Evolutionary conservation across 2,329 filamentous ascomycete species (phyloP).

Genomic region (Arthrobotrys musiformis): DNA sequence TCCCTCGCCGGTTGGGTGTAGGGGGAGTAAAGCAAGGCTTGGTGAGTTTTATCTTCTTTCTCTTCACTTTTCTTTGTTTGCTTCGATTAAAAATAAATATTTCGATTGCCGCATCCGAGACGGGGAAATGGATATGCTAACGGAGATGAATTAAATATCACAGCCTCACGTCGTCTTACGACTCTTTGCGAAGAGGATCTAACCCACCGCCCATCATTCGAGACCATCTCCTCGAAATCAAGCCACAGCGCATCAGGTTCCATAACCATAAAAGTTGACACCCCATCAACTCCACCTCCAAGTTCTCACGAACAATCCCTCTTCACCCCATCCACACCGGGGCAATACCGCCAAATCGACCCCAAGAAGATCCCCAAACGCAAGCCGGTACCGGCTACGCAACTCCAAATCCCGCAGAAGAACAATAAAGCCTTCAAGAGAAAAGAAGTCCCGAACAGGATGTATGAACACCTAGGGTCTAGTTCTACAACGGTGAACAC

Average conservation of each 20-base stretch:
- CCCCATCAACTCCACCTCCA: constrained; percentile 23
- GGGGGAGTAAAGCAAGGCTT: not conserved
- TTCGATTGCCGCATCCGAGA: too few species aligned
- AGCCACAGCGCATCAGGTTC: constrained; percentile 11
- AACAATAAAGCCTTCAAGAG: constrained; percentile 43
- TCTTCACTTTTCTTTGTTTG: not conserved
- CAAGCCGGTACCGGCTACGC: constrained; percentile 37
- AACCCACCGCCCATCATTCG: constrained; percentile 18
- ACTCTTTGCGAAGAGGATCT: constrained; percentile 36
- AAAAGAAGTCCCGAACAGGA: constrained; percentile 43
- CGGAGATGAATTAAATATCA: not conserved
- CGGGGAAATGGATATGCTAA: constrained; percentile 15
- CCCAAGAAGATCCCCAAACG: constrained; percentile 52
- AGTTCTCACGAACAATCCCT: constrained; percentile 2
- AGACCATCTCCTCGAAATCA: constrained; percentile 25
- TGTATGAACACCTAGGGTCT: constrained; percentile 30
- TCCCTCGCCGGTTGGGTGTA: constrained; percentile 27
- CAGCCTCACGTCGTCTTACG: constrained; percentile 39
- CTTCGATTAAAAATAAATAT: too few species aligned
- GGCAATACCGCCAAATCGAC: constrained; percentile 44
- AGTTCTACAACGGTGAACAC: constrained; percentile 32
- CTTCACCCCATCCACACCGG: not conserved
- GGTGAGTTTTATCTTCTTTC: constrained; percentile 19
- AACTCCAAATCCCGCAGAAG: constrained; percentile 34
- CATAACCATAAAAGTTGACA: constrained; percentile 46